Percentiles rank a stretch among this genome's conserved stretches.
Conservation (phyloP, 257 asterid genomes). For the Penstemon barbatus region DNA sequence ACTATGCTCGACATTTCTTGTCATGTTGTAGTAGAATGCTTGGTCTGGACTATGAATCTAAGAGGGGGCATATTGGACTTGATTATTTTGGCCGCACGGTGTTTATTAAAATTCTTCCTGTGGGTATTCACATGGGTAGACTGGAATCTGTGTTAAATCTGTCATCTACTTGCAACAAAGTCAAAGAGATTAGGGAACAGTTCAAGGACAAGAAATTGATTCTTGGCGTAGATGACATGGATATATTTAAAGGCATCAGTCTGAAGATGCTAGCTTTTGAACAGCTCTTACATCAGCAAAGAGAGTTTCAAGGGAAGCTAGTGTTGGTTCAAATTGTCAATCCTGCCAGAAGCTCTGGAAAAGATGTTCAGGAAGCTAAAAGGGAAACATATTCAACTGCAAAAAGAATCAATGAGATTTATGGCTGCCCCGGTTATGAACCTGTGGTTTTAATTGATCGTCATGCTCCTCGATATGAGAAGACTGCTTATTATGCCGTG, state of each 20-base stretch:
- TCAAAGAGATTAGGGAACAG: conserved; percentile 63
- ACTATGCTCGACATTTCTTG: conserved; percentile 90
- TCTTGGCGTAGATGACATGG: conserved; percentile 95
- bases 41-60: conserved; percentile 87
- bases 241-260: conserved; percentile 88
- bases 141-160: conserved; percentile 69
- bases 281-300: conserved; percentile 60
- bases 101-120: conserved; percentile 79
- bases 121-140: conserved; percentile 94
- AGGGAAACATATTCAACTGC: conserved; percentile 71
- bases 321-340: conserved; percentile 87
- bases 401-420: conserved; percentile 57
- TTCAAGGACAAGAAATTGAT: conserved; percentile 70
- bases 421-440: conserved; percentile 57
- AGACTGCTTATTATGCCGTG: conserved; percentile 81
- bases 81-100: conserved; percentile 92
- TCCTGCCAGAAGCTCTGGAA: conserved; percentile 90
- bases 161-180: conserved; percentile 58
- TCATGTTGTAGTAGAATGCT: conserved; percentile 94
- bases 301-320: conserved; percentile 49
- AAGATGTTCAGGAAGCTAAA: conserved; percentile 81
- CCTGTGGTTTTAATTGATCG: conserved; percentile 84
- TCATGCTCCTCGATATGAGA: conserved; percentile 73
- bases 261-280: conserved; percentile 83
- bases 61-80: conserved; percentile 91